Percentiles rank a stretch among this genome's conserved stretches.
Evolutionary conservation across 345 rosid species (phyloP).

Genomic region (Acer negundo): DNA sequence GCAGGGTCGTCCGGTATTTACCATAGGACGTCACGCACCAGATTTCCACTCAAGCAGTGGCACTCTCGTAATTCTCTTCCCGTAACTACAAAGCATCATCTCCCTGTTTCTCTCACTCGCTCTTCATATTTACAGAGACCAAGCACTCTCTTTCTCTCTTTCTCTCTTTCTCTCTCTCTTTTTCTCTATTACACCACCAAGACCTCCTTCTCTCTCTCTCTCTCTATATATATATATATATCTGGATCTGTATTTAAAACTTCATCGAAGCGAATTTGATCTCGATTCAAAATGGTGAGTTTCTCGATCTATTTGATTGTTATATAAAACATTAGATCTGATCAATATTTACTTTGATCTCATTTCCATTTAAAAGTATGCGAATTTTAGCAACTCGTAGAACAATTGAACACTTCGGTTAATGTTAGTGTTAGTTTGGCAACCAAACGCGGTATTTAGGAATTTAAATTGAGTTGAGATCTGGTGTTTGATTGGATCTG

Average conservation of each 20-base stretch:
- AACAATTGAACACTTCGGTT: background rate
- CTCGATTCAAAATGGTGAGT: conserved; percentile 23
- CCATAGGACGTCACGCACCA: background rate
- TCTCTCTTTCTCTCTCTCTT: background rate
- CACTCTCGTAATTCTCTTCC: conserved; percentile 2
- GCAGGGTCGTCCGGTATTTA: background rate
- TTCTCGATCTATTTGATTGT: conserved; percentile 1
- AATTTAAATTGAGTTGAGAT: conserved; percentile 11
- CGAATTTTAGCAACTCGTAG: conserved; percentile 5
- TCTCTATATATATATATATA: too few species aligned
- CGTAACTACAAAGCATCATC: conserved; percentile 7
- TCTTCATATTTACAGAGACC: conserved; percentile 5
- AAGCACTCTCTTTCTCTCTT: background rate
- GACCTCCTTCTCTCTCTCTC: background rate
- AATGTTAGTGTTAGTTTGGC: background rate
- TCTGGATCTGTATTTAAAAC: conserved; percentile 10
- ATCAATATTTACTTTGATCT: conserved; percentile 9
- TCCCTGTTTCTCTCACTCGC: background rate
- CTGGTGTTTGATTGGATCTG: conserved; percentile 16
- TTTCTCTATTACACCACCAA: background rate
- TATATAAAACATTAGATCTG: conserved; percentile 21
- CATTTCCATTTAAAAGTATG: background rate
- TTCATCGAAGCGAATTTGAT: background rate
- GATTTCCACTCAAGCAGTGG: conserved; percentile 14
- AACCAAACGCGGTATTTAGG: background rate